Conservation (phyloP, 371 early-diverging fungal species). For the Gilbertella persicaria region DNA sequence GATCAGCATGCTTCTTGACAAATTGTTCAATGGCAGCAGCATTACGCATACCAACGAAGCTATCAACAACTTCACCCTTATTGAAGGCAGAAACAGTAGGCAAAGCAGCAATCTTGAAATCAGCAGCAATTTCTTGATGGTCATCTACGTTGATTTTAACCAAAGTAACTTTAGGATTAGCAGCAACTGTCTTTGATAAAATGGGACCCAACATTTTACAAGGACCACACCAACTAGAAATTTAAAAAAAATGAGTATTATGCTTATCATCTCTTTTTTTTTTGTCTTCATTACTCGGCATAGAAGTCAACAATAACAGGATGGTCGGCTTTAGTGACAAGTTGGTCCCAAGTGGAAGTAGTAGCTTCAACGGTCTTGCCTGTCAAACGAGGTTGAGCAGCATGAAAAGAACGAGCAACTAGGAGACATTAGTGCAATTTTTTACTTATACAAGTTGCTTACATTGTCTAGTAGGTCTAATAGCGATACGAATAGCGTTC, state of each 20-base stretch:
- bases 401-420: slow-evolving; percentile 36
- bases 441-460: not conserved
- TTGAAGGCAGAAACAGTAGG: slow-evolving; percentile 78
- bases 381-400: slow-evolving; percentile 34
- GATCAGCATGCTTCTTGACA: slow-evolving; percentile 52
- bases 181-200: slow-evolving; percentile 59
- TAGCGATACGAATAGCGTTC: slow-evolving; percentile 23
- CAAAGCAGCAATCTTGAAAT: slow-evolving; percentile 69
- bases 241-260: not conserved
- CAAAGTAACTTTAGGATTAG: slow-evolving; percentile 66
- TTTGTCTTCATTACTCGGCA: slow-evolving; percentile 56
- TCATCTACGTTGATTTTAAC: slow-evolving; percentile 76
- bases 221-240: slow-evolving; percentile 79
- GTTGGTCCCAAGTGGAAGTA: slow-evolving; percentile 43
- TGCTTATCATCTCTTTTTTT: not conserved
- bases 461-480: slow-evolving; percentile 18
- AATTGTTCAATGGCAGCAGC: slow-evolving; percentile 53
- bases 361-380: slow-evolving; percentile 55
- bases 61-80: slow-evolving; percentile 60
- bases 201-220: slow-evolving; percentile 76
- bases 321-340: slow-evolving; percentile 56
- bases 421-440: not conserved
- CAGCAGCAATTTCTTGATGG: slow-evolving; percentile 52
- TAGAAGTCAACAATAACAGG: slow-evolving; percentile 84
- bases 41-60: slow-evolving; percentile 68